A percentile compares a stretch with the other conserved stretches of the same genome.
Conservation (phyloP, 192 early-diverging fungal genomes). For the Chytriomyces sp. region DNA sequence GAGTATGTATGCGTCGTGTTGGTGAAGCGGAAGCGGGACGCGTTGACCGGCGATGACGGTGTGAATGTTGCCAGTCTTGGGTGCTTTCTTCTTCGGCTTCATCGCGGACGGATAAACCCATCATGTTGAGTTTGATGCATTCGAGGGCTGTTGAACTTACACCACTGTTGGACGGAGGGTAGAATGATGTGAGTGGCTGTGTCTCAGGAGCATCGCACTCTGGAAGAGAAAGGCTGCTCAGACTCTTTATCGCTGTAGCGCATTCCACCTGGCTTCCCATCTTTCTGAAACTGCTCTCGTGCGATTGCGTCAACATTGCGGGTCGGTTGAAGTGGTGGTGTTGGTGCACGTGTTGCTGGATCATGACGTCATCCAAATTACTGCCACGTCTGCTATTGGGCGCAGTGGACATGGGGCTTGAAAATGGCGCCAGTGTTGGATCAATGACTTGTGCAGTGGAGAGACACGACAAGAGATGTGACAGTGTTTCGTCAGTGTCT, state of each 20-base stretch:
- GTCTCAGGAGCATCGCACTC: neutral
- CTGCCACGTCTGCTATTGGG: neutral
- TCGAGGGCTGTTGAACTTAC: neutral
- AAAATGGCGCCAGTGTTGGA: neutral
- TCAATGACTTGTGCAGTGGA: neutral
- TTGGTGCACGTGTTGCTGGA: neutral
- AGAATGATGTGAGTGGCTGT: neutral
- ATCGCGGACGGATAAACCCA: conserved; percentile 9
- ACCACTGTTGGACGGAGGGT: neutral
- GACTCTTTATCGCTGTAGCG: neutral
- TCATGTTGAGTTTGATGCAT: conserved; percentile 22
- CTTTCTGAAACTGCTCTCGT: neutral
- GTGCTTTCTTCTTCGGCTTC: neutral
- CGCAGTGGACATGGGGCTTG: neutral
- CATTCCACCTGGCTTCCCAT: neutral
- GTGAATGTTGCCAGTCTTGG: neutral
- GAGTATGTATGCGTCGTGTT: neutral
- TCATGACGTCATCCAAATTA: neutral
- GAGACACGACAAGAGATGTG: neutral
- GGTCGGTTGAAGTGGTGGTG: neutral
- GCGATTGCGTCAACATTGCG: neutral
- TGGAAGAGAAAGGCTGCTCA: neutral
- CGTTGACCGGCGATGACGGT: neutral
- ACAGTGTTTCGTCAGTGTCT: neutral
- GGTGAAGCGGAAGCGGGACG: neutral